Base-by-base conservation (phyloP, 164 flowering plant genomes). In the Berberis vulgaris region DNA sequence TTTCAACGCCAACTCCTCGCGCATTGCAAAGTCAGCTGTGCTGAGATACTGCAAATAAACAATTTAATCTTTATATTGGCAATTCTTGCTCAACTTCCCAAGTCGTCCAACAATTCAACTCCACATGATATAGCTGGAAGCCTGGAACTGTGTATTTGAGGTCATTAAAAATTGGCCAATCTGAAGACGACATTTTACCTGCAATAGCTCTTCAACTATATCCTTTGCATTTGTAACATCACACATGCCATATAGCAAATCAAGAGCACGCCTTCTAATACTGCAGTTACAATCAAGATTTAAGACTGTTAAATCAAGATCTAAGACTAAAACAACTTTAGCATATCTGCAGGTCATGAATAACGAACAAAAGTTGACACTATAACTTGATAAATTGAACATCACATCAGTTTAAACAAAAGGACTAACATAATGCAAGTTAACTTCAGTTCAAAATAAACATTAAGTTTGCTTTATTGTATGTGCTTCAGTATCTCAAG, bases 221-320 rank as follows among this genome's bases (percentile, higher is more conserved):
- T 95, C 99, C 81, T 95, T 95, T 54, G 99, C 97, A 79, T 95
- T 95, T 59, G 99, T 81, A 71, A 95, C 87, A 77, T 95, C 99
- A 73, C 99, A 95, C 99, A 95, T 91, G 68, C 95, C 98, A 83
- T 95, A 91, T 2, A 95, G 88, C 76, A 95, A 81, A 83, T 95
- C 99, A 77, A 95, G 98, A 70, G 99, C 98, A 63, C 99, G 96
- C 68, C 98, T 82, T 55, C 97, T 79, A 45, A 95, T 95, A 70
- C 99, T 95, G 97, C 58, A 73, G 46, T 45, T 40, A 7, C 10
- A 59, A 8, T 7, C 53, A 4, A 52, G 4, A 10, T 3, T 52
- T 11, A 52, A 52, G 4, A 52, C 26, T 26, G 26, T 26, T 0
- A 52, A 9, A 52, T 26, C 54, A 10, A 7, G 3, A 10, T 10